Percentiles rank a stretch among this genome's conserved stretches.
These are phyloP conservation scores for Fusarium palustre DNA, from an alignment of 2,329 filamentous ascomycete species.

Conservation along the genomic window DNA sequence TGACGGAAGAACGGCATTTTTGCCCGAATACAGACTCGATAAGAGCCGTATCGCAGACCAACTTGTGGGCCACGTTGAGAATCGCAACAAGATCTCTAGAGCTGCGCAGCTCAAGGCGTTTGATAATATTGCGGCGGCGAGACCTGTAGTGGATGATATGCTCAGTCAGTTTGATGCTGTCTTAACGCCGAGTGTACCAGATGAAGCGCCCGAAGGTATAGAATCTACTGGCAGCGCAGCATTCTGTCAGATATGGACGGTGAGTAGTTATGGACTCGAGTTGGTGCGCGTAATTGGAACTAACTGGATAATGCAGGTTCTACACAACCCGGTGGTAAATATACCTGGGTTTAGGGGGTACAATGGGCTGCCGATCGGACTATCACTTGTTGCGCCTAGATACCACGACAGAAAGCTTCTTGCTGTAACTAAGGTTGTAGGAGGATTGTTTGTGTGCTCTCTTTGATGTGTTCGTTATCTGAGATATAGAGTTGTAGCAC, in stretches of 20 bases:
- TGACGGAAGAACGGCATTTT: conserved; percentile 64
- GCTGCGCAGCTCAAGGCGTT: conserved; percentile 62
- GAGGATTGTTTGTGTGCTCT: not conserved
- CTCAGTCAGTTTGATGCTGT: conserved; percentile 62
- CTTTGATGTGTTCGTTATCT: not conserved
- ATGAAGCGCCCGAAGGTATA: conserved; percentile 65
- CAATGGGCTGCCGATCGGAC: conserved; percentile 34
- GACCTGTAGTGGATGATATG: conserved; percentile 64
- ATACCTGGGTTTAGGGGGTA: conserved; percentile 31
- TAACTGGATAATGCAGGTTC: not conserved
- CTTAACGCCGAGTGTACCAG: conserved; percentile 66
- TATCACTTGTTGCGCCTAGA: conserved; percentile 30
- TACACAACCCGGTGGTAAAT: conserved; percentile 33
- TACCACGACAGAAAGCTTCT: conserved; percentile 35
- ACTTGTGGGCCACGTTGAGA: conserved; percentile 63
- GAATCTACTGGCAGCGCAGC: conserved; percentile 63
- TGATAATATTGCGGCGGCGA: conserved; percentile 61
- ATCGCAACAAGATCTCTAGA: conserved; percentile 52
- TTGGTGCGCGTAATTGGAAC: not conserved
- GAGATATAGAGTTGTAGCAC: rapidly evolving
- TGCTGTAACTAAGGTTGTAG: not conserved
- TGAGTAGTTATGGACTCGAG: conserved; percentile 41
- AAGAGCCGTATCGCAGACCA: conserved; percentile 57
- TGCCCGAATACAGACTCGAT: conserved; percentile 61
- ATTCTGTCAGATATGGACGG: conserved; percentile 64